These are phyloP conservation scores for Mycena sanguinolenta DNA, from an alignment of 768 basidiomycete genomes.

Conservation along the genomic window DNA sequence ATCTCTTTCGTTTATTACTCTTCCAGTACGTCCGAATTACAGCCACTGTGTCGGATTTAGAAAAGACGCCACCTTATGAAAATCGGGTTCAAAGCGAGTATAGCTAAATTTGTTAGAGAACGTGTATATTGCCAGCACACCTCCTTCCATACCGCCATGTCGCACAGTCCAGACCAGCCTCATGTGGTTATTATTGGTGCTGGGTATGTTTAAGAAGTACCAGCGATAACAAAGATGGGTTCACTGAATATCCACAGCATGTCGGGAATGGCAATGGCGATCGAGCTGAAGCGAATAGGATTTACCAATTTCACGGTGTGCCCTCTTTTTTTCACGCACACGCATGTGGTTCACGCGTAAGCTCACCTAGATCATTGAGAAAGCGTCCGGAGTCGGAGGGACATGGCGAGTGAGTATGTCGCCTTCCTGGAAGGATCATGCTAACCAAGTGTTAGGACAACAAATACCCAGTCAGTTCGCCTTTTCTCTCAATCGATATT, in stretches of 20 bases:
- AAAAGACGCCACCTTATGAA: too few species aligned
- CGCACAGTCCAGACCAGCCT: slow-evolving; percentile 2
- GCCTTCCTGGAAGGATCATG: background rate
- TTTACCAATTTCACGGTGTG: slow-evolving; percentile 58
- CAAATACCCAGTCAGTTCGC: slow-evolving; percentile 46
- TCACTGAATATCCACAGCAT: background rate
- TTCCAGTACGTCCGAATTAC: too few species aligned
- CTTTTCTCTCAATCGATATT: background rate
- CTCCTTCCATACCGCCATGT: slow-evolving; percentile 8
- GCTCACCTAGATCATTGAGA: slow-evolving; percentile 59
- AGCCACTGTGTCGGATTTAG: too few species aligned
- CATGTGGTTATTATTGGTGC: slow-evolving; percentile 26
- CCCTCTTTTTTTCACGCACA: background rate
- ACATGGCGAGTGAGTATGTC: slow-evolving; percentile 62
- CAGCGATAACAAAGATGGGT: background rate
- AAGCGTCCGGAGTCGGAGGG: slow-evolving; percentile 59
- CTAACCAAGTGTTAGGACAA: slow-evolving; percentile 45
- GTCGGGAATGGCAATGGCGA: slow-evolving; percentile 19
- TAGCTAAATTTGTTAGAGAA: too few species aligned
- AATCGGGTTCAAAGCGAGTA: too few species aligned
- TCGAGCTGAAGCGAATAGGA: slow-evolving; percentile 41
- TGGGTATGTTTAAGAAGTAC: slow-evolving; percentile 11
- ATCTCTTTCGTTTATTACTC: too few species aligned
- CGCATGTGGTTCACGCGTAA: too few species aligned
- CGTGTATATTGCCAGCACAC: too few species aligned